Evolutionary conservation across 2,329 filamentous ascomycete genomes (phyloP).

Genomic region (Fusarium sacchari): DNA sequence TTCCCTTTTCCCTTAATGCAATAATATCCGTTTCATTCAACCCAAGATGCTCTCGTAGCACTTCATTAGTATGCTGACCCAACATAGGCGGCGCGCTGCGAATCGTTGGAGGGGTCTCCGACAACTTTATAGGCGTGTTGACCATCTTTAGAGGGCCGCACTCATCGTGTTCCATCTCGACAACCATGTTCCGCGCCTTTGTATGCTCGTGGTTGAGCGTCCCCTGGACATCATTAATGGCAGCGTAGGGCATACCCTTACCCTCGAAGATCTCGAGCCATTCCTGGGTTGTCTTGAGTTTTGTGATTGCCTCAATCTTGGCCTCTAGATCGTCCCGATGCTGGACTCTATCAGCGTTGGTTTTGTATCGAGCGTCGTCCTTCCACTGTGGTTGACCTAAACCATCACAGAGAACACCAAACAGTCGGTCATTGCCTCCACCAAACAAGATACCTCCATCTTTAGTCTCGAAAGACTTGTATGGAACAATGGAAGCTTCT

Average conservation of each 20-base stretch:
- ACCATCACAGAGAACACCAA: slow-evolving; percentile 70
- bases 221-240: slow-evolving; percentile 90
- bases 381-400: slow-evolving; percentile 69
- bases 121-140: slow-evolving; percentile 95
- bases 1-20: slow-evolving; percentile 71
- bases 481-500: slow-evolving; percentile 93
- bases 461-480: slow-evolving; percentile 81
- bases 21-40: slow-evolving; percentile 68
- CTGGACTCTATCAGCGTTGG: slow-evolving; percentile 71
- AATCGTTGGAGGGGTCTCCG: slow-evolving; percentile 79
- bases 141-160: slow-evolving; percentile 91
- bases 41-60: slow-evolving; percentile 72
- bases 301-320: slow-evolving; percentile 80
- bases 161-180: slow-evolving; percentile 81
- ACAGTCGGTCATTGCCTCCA: slow-evolving; percentile 77
- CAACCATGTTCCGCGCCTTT: slow-evolving; percentile 86
- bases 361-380: slow-evolving; percentile 65
- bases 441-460: slow-evolving; percentile 78
- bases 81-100: slow-evolving; percentile 83
- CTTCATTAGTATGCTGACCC: slow-evolving; percentile 86
- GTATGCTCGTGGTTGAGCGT: slow-evolving; percentile 89
- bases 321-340: slow-evolving; percentile 81
- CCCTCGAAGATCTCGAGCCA: slow-evolving; percentile 90
- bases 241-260: slow-evolving; percentile 90
- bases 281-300: slow-evolving; percentile 81